Evolutionary conservation across 306 rosid species (phyloP).

Genomic region (Corylus avellana): DNA sequence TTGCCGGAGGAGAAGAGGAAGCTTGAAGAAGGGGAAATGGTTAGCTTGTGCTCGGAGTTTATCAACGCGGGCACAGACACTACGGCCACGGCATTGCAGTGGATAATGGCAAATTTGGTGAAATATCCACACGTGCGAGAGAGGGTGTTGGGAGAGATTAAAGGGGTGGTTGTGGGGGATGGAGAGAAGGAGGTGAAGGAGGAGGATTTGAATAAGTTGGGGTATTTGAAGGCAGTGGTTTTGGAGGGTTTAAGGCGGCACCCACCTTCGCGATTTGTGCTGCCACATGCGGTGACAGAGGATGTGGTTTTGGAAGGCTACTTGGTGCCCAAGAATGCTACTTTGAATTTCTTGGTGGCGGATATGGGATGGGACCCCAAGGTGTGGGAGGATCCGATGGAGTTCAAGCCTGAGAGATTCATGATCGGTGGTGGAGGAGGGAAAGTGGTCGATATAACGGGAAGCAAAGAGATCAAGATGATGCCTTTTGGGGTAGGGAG

Average conservation of each 20-base stretch:
- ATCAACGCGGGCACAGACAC: constrained; percentile 2
- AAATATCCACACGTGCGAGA: background rate
- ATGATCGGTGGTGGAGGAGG: constrained; percentile 18
- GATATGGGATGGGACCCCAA: constrained; percentile 46
- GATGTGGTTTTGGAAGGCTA: constrained; percentile 40
- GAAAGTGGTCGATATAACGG: background rate
- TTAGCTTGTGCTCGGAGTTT: background rate
- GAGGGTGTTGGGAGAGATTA: background rate
- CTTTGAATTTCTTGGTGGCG: constrained; percentile 45
- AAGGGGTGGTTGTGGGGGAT: background rate
- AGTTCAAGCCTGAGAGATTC: constrained; percentile 50
- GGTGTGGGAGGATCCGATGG: constrained; percentile 51
- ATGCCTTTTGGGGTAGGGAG: constrained; percentile 19
- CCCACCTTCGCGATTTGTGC: constrained; percentile 41
- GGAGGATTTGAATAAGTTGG: constrained; percentile 39
- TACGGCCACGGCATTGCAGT: background rate
- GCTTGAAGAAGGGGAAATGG: background rate
- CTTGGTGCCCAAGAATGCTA: constrained; percentile 36
- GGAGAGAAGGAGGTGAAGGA: constrained; percentile 29
- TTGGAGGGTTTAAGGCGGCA: constrained; percentile 47
- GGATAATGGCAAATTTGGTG: constrained; percentile 3
- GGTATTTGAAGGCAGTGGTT: constrained; percentile 41
- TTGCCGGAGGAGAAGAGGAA: constrained; percentile 1
- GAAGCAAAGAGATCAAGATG: constrained; percentile 1
- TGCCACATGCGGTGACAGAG: constrained; percentile 42